Percentiles rank a stretch among this genome's conserved stretches.
Conservation (phyloP, 2,329 filamentous ascomycete genomes). For the Aspergillus hiratsukae region DNA sequence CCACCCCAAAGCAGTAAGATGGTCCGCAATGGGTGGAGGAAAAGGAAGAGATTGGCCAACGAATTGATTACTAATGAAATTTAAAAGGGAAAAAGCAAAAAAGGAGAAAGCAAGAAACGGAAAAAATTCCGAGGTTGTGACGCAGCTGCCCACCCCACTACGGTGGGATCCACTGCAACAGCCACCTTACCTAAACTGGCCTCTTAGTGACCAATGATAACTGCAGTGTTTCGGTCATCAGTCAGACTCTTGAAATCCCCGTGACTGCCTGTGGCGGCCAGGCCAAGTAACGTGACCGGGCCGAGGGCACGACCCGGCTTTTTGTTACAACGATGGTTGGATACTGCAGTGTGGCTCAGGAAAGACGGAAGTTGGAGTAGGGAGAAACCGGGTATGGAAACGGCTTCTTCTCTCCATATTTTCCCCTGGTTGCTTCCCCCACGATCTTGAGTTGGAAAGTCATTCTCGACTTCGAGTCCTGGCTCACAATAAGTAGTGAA, state of each 20-base stretch:
- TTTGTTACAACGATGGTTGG: not conserved
- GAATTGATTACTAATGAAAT: not conserved
- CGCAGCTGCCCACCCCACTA: not conserved
- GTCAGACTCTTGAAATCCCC: not conserved
- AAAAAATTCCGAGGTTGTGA: constrained; percentile 4
- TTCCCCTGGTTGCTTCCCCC: not conserved
- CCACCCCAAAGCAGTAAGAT: not conserved
- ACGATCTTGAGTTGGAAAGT: not conserved
- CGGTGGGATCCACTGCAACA: not conserved
- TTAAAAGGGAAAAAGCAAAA: not conserved
- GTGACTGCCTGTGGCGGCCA: constrained; percentile 9
- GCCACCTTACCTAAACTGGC: not conserved
- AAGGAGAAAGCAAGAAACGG: not conserved
- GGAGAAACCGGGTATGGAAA: constrained; percentile 6
- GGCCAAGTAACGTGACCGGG: constrained; percentile 24
- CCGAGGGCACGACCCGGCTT: constrained; percentile 14
- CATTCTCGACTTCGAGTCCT: not conserved
- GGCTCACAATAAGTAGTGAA: not conserved
- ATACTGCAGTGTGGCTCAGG: not conserved
- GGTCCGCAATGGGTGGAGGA: not conserved
- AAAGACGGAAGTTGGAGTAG: not conserved
- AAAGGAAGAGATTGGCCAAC: not conserved
- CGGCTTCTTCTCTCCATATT: constrained; percentile 1
- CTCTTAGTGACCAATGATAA: constrained; percentile 7
- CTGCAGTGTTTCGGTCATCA: constrained; percentile 2